Base-by-base conservation (phyloP, 768 basidiomycete genomes). In the Dioszegia hungarica region DNA sequence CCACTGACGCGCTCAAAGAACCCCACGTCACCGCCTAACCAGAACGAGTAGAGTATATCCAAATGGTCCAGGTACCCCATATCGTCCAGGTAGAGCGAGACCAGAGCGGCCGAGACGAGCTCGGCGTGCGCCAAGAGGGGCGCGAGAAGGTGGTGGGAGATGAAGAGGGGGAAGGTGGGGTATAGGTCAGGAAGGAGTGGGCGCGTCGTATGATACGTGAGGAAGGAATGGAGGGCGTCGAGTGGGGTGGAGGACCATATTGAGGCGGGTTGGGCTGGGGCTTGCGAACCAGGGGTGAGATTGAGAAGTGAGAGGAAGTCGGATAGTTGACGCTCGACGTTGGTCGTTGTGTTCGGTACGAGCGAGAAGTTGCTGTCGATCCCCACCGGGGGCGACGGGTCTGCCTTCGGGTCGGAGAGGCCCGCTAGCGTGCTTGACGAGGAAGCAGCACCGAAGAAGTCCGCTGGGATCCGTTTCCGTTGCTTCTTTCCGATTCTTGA, bases 31-130 rank as follows among this genome's bases (percentile, higher is more conserved):
- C 67, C 67, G 36, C 72, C 67, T 3, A 77, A 61, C 58, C 70
- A 66, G 58, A 71, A 77, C 5, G 72, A 47, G 1, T 55, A 54
- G 6, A 77, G 69, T 38, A 75, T 57, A 39, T 76, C 74, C 1
- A 85, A 76, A 28, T 86, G 83, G 0, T 85, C 83, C 1, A 86
- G 83, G 43, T 91, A 77, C 15, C 90, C 79, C 48, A 91, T 80
- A 64, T 88, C 90, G 3, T 86, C 86, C 19, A 86, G 83, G 37
- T 80, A 82, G 34, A 91, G 78, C 62, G 85, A 84, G 48, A 90
- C 83, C n/a, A 81, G 80, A 5, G 64, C 60, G 1, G 81, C 75
- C 0, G 83, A 69, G 15, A 69, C 59, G 19, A 71, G 57, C 5
- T 27, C 49, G 0, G 60, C 57, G 50, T 71, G 80, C 12, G 82